A percentile compares a stretch with the other conserved stretches of the same genome.
Evolutionary conservation across 345 rosid genomes (phyloP).

Genomic region (Heritiera littoralis): DNA sequence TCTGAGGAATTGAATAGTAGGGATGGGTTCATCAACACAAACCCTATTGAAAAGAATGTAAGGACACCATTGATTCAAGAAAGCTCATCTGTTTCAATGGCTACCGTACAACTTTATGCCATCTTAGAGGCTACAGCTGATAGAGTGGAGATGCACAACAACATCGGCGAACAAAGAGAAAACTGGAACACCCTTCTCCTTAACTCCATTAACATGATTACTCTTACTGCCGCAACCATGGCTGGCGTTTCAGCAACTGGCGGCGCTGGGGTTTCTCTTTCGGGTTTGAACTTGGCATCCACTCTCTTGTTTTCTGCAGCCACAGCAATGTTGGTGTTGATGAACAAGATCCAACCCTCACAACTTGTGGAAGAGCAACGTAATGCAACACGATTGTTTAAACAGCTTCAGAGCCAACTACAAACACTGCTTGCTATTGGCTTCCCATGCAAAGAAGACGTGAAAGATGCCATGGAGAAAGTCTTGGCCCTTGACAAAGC

Average conservation of each 20-base stretch:
- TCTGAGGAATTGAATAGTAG: conserved; percentile 10
- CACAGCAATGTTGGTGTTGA: no score
- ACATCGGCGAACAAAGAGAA: conserved; percentile 50
- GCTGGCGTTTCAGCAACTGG: conserved; percentile 37
- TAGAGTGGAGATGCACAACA: conserved; percentile 54
- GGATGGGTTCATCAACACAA: conserved; percentile 12
- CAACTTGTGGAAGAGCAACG: conserved; percentile 66
- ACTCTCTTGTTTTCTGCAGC: no score
- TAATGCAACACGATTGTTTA: conserved; percentile 51
- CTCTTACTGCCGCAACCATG: conserved; percentile 54
- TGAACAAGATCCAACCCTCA: no score
- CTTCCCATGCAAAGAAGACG: conserved; percentile 32
- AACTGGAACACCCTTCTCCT: conserved; percentile 57
- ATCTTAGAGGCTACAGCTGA: conserved; percentile 49
- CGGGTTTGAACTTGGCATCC: no score
- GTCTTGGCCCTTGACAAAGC: conserved; percentile 28
- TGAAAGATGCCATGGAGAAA: conserved; percentile 43
- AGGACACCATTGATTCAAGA: neutral
- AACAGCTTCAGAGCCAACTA: conserved; percentile 43
- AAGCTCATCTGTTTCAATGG: neutral
- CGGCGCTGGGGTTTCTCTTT: neutral
- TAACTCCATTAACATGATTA: conserved; percentile 46
- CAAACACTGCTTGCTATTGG: conserved; percentile 30
- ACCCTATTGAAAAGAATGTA: conserved; percentile 6
- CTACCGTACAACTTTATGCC: conserved; percentile 27